Percentiles rank a stretch among this genome's conserved stretches.
Conservation (phyloP, 2,329 filamentous ascomycete genomes). For the Macroventuria anomochaeta region DNA sequence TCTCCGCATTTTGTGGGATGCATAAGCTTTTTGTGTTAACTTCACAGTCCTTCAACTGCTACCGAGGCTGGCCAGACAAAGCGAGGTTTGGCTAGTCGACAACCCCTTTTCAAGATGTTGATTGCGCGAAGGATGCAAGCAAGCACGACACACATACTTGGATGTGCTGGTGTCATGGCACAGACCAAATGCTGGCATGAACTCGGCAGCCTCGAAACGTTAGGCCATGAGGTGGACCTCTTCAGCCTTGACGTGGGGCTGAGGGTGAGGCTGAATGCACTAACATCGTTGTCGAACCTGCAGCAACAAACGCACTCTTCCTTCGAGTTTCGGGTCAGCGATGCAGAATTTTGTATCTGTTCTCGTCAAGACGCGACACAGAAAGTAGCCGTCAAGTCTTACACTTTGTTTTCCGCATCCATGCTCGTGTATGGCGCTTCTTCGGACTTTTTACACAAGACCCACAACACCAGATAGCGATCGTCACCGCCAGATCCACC, state of each 20-base stretch:
- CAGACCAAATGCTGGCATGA: neutral
- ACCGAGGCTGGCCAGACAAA: too few species aligned
- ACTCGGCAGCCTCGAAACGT: constrained; percentile 11
- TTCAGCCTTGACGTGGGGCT: neutral
- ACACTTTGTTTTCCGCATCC: too few species aligned
- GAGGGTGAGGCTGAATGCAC: neutral
- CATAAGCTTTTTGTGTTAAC: neutral
- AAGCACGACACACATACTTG: constrained; percentile 9
- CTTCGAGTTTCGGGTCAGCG: too few species aligned
- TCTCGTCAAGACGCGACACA: neutral
- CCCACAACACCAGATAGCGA: constrained; percentile 14
- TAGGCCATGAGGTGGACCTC: constrained; percentile 9
- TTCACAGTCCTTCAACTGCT: too few species aligned
- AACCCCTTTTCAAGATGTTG: neutral
- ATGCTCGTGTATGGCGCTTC: constrained; percentile 4
- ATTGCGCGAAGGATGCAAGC: neutral
- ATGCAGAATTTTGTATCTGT: too few species aligned
- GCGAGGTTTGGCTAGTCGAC: too few species aligned
- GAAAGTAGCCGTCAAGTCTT: neutral
- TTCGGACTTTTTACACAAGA: constrained; percentile 6
- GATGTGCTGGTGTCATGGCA: constrained; percentile 3
- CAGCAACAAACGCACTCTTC: neutral
- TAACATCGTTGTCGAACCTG: neutral
- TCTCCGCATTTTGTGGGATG: neutral
- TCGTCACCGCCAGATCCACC: constrained; percentile 10